Conservation (phyloP, 768 basidiomycete genomes). For the Lactarius akahatsu region DNA sequence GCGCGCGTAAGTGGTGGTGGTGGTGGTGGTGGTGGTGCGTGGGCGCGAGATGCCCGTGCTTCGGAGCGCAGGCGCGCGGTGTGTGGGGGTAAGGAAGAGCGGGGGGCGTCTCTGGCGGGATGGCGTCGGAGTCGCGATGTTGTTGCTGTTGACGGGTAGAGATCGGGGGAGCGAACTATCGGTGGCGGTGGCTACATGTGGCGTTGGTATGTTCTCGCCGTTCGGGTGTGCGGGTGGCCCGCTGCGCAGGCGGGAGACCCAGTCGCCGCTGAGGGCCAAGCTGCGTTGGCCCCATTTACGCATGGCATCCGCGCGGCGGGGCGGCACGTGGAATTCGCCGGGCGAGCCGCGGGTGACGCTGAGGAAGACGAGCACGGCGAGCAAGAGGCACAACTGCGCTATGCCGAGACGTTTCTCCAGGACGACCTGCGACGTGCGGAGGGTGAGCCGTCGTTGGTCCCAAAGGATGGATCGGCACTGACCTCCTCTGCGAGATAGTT, state of each 20-base stretch:
- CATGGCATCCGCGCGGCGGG: constrained; percentile 35
- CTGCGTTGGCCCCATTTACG: constrained; percentile 58
- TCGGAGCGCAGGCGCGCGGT: constrained; percentile 14
- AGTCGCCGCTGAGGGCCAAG: constrained; percentile 56
- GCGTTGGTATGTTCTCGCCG: constrained; percentile 6
- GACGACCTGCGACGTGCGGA: constrained; percentile 52
- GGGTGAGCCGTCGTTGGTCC: background rate
- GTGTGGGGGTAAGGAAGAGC: constrained; percentile 8
- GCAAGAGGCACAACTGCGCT: constrained; percentile 79
- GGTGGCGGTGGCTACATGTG: background rate
- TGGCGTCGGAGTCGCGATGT: background rate
- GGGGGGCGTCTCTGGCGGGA: constrained; percentile 10
- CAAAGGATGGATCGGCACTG: background rate
- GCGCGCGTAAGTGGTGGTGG: background rate
- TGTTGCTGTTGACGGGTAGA: background rate
- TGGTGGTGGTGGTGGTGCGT: background rate
- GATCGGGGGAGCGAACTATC: background rate
- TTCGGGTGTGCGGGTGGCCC: constrained; percentile 19
- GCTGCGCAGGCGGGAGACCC: constrained; percentile 43
- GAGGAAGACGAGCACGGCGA: constrained; percentile 87
- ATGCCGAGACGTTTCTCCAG: constrained; percentile 89
- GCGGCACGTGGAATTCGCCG: constrained; percentile 32
- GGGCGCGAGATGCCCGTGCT: constrained; percentile 5
- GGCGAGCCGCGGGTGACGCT: constrained; percentile 75
- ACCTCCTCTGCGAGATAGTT: constrained; percentile 83